phyloP scores from a whole-genome alignment of 108 stramenopile genomes.

The Asterionellopsis glacialis region DNA sequence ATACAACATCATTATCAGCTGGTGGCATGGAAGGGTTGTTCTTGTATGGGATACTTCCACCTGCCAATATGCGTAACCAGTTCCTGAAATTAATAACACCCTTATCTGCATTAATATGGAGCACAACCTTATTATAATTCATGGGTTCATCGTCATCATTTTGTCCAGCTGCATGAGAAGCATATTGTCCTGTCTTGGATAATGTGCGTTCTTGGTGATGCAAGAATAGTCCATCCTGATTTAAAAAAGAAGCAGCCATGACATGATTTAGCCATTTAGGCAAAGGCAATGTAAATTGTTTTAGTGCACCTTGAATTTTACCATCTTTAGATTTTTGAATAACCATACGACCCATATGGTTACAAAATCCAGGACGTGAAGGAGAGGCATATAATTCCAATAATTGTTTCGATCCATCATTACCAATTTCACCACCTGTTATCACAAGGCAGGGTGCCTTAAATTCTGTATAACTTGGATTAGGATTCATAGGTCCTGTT shows the following conservation, averaged over 20 bases:
- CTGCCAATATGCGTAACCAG: constrained; percentile 24
- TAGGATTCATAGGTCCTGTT: not conserved
- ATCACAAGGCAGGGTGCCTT: constrained; percentile 14
- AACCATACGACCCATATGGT: constrained; percentile 32
- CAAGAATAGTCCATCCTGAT: constrained; percentile 32
- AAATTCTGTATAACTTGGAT: constrained; percentile 10
- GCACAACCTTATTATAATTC: constrained; percentile 16
- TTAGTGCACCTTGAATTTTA: constrained; percentile 5
- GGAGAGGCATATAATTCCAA: constrained; percentile 29
- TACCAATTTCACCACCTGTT: constrained; percentile 8
- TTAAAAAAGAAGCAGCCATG: constrained; percentile 15
- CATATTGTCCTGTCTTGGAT: constrained; percentile 10
- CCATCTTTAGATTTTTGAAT: constrained; percentile 16
- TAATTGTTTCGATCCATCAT: constrained; percentile 14
- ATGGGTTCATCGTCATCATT: constrained; percentile 5
- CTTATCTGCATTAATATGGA: constrained; percentile 17
- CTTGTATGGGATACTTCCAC: constrained; percentile 27
- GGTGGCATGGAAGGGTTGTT: constrained; percentile 14
- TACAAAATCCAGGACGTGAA: constrained; percentile 29
- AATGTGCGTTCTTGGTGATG: constrained; percentile 28
- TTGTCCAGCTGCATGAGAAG: not conserved
- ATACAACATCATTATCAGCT: constrained; percentile 15
- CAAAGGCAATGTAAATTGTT: constrained; percentile 18
- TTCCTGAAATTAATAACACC: constrained; percentile 33
- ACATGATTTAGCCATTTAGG: constrained; percentile 35